Evolutionary conservation across 164 flowering plant genomes (phyloP), one percentile per base, ranked within the genome.

Genomic region (Hamamelis virginiana): DNA sequence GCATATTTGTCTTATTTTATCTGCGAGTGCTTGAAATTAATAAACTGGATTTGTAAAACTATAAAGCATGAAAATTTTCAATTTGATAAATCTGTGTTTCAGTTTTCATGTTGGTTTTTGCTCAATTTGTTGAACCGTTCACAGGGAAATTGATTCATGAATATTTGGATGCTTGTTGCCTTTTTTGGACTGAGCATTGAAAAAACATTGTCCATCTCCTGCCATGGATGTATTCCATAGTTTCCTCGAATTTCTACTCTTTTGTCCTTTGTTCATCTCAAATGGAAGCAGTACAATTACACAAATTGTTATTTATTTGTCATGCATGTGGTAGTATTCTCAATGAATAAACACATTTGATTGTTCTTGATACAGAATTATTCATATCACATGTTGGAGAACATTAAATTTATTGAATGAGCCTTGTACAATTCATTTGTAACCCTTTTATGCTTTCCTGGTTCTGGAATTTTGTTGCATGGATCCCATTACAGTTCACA

Each of bases 401-500:
- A 57, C 23, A 21, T 57, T 57, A 38, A 57, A 57, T 52, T 18
- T 25, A 57, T 60, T 47, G 64, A 59, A 59, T 60, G 27, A 59
- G 22, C 27, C 61, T 18, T 45, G 8, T 1, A 55, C 13, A 18
- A 13, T 26, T 43, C 58, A 46, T 58, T 53, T 26, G 5, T 59
- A 16, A 48, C 18, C 21, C 19, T 9, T 47, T 9, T 4, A 12
- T 14, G 1, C 25, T 70, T 33, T 21, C 47, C 15, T 74, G 21
- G 65, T 58, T 70, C 12, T 25, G 55, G 13, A 23, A 12, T 70
- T 9, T 5, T 43, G 21, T 60, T 59, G 50, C 47, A n/a, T 19
- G 26, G 47, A 3, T 25, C 43, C 18, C 50, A 28, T 1, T 48
- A 41, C 69, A 10, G n/a, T 43, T 81, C 70, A 89, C 46, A 89